Conservation (phyloP, 2,329 filamentous ascomycete genomes). For the Colletotrichum musae region DNA sequence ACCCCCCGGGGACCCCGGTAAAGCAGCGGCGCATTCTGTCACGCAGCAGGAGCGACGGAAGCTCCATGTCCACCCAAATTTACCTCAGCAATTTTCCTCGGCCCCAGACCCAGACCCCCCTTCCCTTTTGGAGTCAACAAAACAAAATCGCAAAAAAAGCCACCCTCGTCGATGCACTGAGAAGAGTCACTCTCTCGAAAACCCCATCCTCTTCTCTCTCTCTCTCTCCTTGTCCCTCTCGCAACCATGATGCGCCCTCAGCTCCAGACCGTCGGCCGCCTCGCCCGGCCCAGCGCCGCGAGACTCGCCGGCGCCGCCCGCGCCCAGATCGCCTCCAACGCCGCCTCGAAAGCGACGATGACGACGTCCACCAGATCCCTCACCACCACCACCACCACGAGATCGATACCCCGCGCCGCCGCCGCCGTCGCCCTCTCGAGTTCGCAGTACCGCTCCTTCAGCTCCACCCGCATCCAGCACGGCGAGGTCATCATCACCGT, state of each 20-base stretch:
- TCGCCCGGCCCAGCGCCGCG: conserved; percentile 26
- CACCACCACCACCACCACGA: conserved; percentile 26
- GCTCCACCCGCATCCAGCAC: conserved; percentile 37
- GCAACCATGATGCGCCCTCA: conserved; percentile 37
- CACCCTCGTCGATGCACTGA: conserved; percentile 1
- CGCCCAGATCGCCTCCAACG: conserved; percentile 24
- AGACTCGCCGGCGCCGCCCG: conserved; percentile 29
- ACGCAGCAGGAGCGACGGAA: conserved; percentile 4
- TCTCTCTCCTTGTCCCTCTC: no score
- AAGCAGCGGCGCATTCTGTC: conserved; percentile 36
- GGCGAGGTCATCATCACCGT: conserved; percentile 45
- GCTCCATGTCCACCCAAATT: conserved; percentile 31
- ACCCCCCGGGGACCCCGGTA: not conserved
- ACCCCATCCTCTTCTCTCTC: not conserved
- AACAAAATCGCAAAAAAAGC: conserved; percentile 5
- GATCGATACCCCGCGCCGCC: conserved; percentile 10
- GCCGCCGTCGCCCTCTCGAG: conserved; percentile 26
- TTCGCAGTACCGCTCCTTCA: conserved; percentile 38
- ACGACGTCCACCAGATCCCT: not conserved
- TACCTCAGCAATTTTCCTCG: conserved; percentile 25
- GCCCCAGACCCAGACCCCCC: not conserved
- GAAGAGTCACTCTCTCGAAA: conserved; percentile 17
- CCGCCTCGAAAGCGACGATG: conserved; percentile 27
- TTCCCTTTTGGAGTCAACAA: conserved; percentile 9
- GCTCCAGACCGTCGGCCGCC: conserved; percentile 36